A percentile compares a stretch with the other conserved stretches of the same genome.
Evolutionary conservation across 2,329 filamentous ascomycete genomes (phyloP).

Genomic region (Acephala macrosclerotiorum): DNA sequence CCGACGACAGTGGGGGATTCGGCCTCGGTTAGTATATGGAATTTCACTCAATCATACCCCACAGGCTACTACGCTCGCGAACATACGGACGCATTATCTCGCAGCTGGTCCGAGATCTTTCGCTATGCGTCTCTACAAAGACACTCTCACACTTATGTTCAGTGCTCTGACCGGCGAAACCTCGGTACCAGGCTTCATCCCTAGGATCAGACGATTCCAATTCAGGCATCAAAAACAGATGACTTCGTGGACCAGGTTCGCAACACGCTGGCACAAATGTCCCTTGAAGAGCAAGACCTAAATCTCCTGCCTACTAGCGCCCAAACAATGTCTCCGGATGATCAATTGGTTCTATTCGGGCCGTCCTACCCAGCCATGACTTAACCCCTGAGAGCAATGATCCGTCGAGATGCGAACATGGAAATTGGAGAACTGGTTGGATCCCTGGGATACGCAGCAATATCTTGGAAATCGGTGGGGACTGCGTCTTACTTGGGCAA

Average conservation of each 20-base stretch:
- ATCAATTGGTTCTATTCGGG: constrained; percentile 7
- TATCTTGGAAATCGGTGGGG: constrained; percentile 16
- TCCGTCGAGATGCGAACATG: constrained; percentile 5
- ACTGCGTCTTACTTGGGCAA: neutral
- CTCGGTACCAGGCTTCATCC: constrained; percentile 17
- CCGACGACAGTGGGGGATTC: constrained; percentile 1
- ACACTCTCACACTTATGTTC: constrained; percentile 12
- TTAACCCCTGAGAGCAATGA: constrained; percentile 3
- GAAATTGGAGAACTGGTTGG: constrained; percentile 18
- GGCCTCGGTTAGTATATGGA: constrained; percentile 19
- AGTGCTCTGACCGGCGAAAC: neutral
- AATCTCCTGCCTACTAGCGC: neutral
- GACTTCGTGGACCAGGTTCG: neutral
- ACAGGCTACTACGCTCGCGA: neutral
- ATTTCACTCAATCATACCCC: neutral
- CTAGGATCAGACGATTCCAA: constrained; percentile 14
- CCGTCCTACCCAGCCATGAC: constrained; percentile 12
- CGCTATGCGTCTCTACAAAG: constrained; percentile 19
- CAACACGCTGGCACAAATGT: constrained; percentile 5
- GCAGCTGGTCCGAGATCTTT: constrained; percentile 15
- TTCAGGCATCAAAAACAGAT: constrained; percentile 11
- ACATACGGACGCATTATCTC: constrained; percentile 7
- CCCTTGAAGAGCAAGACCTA: neutral
- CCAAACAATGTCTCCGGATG: neutral
- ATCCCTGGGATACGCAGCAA: constrained; percentile 20